Evolutionary conservation across 2,329 filamentous ascomycete species (phyloP), one percentile per base, ranked within the genome.

Genomic region (Aspergillus transmontanensis): DNA sequence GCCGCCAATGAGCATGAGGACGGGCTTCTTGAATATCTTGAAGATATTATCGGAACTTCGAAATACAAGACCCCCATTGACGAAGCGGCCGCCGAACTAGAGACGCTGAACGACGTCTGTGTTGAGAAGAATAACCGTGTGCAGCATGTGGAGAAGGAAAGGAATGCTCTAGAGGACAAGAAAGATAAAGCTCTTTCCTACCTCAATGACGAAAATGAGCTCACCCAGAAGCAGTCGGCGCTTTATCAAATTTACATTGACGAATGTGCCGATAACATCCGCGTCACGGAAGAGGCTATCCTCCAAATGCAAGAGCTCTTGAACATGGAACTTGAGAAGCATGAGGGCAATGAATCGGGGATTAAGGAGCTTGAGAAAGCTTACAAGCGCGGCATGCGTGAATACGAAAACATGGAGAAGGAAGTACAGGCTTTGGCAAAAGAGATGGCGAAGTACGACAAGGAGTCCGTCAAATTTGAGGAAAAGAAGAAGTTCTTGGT

Each of bases 51-150:
- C 71, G 95, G 96, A 66, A 99, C 95, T 0, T 98, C 95, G 6
- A 97, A 97, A 76, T 99, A 99, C 82, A 99, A 99, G 81, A 87
- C 91, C 0, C 94, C 95, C 0, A 99, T 99, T 66, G 95, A 99
- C 71, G 95, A 99, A 80, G 90, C 94, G 0, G 94, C 93, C 0
- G 82, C 90, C 1, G 92, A 98, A 77, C 92, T 97, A 0, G 95
- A 99, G 78, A 89, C 88, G 1, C 85, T 98, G 60, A 99, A 99
- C 74, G 95, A 99, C 72, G 87, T 96, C 2, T 99, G 95, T 74
- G 85, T 93, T 71, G 95, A 99, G 78, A 99, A 99, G 83, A 97
- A 91, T 70, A 91, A 89, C 41, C 91, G 96, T 66, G 95, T 99
- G 1, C 93, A 98, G 79, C 94, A 97, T 72, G 95, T 99, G 1